A percentile compares a stretch with the other conserved stretches of the same genome.
Conservation (phyloP, 768 basidiomycete genomes). For the Boletus bicolor region DNA sequence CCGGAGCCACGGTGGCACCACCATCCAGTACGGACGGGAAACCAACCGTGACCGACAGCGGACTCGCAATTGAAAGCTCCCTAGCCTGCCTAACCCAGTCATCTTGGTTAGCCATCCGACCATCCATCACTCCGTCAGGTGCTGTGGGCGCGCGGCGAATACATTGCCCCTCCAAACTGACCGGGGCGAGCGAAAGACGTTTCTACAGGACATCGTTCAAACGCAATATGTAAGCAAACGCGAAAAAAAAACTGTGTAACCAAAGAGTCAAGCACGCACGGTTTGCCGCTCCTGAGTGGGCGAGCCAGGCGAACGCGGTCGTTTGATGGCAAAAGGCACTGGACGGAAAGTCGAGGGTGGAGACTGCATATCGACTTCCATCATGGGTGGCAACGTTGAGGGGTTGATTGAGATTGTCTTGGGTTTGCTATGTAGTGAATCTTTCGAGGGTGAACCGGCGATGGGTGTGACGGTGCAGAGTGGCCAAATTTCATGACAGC, state of each 20-base stretch:
- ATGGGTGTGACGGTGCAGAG: neutral
- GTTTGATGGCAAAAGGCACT: slow-evolving; percentile 41
- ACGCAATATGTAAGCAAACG: neutral
- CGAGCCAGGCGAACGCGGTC: slow-evolving; percentile 58
- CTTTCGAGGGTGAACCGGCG: neutral
- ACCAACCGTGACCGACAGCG: slow-evolving; percentile 18
- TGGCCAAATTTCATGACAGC: neutral
- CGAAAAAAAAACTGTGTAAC: neutral
- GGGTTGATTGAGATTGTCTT: neutral
- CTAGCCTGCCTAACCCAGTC: slow-evolving; percentile 76
- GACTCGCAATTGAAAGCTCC: slow-evolving; percentile 52
- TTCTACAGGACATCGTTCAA: slow-evolving; percentile 42
- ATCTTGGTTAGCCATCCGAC: slow-evolving; percentile 47
- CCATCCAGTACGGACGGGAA: slow-evolving; percentile 1
- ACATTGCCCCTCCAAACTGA: slow-evolving; percentile 25
- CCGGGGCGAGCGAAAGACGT: slow-evolving; percentile 46
- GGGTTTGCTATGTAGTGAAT: neutral
- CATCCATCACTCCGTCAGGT: slow-evolving; percentile 13
- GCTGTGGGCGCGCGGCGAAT: slow-evolving; percentile 31
- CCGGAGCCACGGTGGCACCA: slow-evolving; percentile 1
- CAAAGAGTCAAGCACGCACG: slow-evolving; percentile 32
- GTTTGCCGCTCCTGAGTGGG: slow-evolving; percentile 51
- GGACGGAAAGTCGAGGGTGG: slow-evolving; percentile 38
- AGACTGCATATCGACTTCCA: slow-evolving; percentile 59
- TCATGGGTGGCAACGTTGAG: slow-evolving; percentile 24